Evolutionary conservation across 2,329 filamentous ascomycete genomes (phyloP), one percentile per base, ranked within the genome.

Genomic region (Fusarium sulawesiense): DNA sequence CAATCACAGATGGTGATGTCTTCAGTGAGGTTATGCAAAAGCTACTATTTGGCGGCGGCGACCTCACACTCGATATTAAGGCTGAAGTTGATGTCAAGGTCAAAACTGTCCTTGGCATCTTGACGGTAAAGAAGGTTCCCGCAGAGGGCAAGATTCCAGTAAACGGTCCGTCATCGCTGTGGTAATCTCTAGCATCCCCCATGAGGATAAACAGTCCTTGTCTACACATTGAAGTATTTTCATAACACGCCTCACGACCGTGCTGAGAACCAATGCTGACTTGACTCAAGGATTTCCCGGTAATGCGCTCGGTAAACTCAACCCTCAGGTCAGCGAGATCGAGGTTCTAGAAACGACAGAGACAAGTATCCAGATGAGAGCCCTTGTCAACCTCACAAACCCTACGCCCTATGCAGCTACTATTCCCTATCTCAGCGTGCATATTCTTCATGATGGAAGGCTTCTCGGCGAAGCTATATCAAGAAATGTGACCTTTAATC

Each of bases 71-170:
- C 58, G 87, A 89, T 55, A 89, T 98, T 70, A 86, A 91, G 73
- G 94, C 95, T 23, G 85, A 87, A 45, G 93, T 98, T 60, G 93
- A 97, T 79, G 92, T 94, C 70, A 89, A 92, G 75, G 88, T 98
- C 54, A 85, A 89, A 62, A 98, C 94, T 30, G 90, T 92, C 27
- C 85, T 99, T 68, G 96, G 96, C 50, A 85, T 91, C 73, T 88
- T 98, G 76, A 87, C 91, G 56, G 84, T 98, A 75, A 93, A 93
- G 79, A 89, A 91, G 72, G 91, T 99, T 75, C 95, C 95, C 49
- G 93, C 89, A 79, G 87, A 94, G 83, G 94, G 96, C 74, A 88
- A 91, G 76, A 90, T 99, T 77, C 92, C 92, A 81, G 89, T 98
- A 84, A 97, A 97, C 88, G 92, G 94, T 97, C 91, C 89, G 94